These are phyloP conservation scores for Leucocoprinus sp. DNA, from an alignment of 768 basidiomycete species.

Conservation along the genomic window DNA sequence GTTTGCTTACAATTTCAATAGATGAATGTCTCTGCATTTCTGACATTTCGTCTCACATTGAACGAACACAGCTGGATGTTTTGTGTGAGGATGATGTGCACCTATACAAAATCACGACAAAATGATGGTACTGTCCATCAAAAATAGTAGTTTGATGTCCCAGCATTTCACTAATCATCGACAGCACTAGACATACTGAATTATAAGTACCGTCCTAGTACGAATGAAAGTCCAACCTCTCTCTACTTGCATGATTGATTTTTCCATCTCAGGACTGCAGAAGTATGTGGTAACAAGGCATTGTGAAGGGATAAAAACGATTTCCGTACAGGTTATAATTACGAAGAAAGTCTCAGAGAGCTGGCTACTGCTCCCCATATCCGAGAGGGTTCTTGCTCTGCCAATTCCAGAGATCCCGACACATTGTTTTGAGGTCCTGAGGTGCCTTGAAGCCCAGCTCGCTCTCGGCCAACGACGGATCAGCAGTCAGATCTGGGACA, in stretches of 20 bases:
- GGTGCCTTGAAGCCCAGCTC: constrained; percentile 90
- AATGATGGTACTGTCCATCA: neutral
- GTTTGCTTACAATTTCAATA: neutral
- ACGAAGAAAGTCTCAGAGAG: too few relatives aligned
- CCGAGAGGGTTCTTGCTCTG: constrained; percentile 87
- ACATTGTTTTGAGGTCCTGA: constrained; percentile 83
- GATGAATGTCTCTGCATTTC: constrained; percentile 12
- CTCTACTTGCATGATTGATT: too few relatives aligned
- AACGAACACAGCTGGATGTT: constrained; percentile 12
- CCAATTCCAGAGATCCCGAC: constrained; percentile 97
- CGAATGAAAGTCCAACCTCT: too few relatives aligned
- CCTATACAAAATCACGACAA: constrained; percentile 33
- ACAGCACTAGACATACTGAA: too few relatives aligned
- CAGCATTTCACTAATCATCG: too few relatives aligned
- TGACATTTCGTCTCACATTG: constrained; percentile 12
- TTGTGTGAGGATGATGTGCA: constrained; percentile 26
- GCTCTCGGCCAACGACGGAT: constrained; percentile 83
- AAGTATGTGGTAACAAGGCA: too few relatives aligned
- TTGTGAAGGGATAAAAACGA: too few relatives aligned
- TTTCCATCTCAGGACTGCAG: too few relatives aligned
- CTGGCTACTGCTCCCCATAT: constrained; percentile 39
- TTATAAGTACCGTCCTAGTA: too few relatives aligned
- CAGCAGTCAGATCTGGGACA: constrained; percentile 93
- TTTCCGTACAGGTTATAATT: too few relatives aligned
- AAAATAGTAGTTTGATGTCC: too few relatives aligned